Conservation (phyloP, 1,139 yeast species). For the Saccharomyces hybrid region DNA sequence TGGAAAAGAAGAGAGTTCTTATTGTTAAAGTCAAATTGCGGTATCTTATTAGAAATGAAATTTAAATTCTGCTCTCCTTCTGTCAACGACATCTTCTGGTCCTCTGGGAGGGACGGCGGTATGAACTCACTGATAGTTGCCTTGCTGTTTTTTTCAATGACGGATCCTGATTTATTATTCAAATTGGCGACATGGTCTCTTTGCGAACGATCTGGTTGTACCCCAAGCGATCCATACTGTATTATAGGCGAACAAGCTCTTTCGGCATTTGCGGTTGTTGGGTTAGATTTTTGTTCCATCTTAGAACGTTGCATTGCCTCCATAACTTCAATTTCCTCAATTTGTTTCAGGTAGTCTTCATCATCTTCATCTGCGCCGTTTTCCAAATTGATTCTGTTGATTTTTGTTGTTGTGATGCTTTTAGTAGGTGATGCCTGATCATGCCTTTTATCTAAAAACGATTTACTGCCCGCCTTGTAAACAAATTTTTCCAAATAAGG, state of each 20-base stretch:
- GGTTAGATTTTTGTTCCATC: not conserved
- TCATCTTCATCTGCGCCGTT: constrained; percentile 12
- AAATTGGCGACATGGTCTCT: not conserved
- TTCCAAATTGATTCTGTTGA: constrained; percentile 1
- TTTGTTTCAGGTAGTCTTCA: constrained; percentile 14
- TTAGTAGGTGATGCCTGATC: constrained; percentile 18
- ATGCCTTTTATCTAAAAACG: constrained; percentile 28
- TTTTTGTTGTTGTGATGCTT: constrained; percentile 4
- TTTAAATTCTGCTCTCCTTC: constrained; percentile 21
- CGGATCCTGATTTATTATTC: not conserved
- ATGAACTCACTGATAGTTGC: not conserved
- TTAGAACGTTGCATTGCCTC: constrained; percentile 23
- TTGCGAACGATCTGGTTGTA: not conserved
- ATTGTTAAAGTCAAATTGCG: constrained; percentile 13
- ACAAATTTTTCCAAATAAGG: constrained; percentile 23
- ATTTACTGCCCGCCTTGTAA: constrained; percentile 22
- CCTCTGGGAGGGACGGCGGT: not conserved
- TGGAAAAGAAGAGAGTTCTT: constrained; percentile 14
- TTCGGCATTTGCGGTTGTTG: not conserved
- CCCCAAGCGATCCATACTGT: not conserved
- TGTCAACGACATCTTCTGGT: constrained; percentile 6
- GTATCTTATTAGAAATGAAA: constrained; percentile 18
- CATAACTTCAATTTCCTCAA: constrained; percentile 37
- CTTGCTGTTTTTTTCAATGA: not conserved
- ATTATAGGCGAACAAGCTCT: not conserved